Base-by-base conservation (phyloP, 768 basidiomycete species). In the Lentinula sp. region DNA sequence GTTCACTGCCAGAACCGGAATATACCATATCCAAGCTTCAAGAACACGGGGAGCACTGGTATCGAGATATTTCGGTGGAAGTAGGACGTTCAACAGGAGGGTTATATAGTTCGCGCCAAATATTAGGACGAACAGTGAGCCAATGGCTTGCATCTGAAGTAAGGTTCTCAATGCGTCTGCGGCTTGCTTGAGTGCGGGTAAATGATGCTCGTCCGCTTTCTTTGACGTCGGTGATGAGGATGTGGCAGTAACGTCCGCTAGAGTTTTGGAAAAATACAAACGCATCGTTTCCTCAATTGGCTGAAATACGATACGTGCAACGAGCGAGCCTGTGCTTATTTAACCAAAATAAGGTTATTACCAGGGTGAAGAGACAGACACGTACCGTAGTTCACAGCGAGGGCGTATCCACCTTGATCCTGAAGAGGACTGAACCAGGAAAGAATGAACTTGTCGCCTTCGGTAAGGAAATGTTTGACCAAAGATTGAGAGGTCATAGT, bases 201-300 rank as follows among this genome's bases (percentile, higher is more conserved):
- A 28, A 46, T 34, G 31, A 18, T 13, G 43, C 1, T 28, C 4
- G 34, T 15, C 32, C 15, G 18, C n/a, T 5, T 48, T 23, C 13
- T 40, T 58, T 13, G 40, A 31, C 7, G 35, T 16, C 15, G 42
- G 8, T 5, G 58, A n/a, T 18, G 32, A 23, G 34, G 50, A n/a
- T 28, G 48, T 5, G 15, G 40, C 11, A 23, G 59, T 60, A 8
- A 60, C 37, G 16, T 60, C 49, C 10, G 50, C 59, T 71, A 83
- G 62, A 76, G 78, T 61, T 76, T 80, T 87, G 1, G 96, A 95
- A 73, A 97, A 98, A 73, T 88, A 93, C 3, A 98, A 79, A 1
- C 95, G 86, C 1, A 89, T 83, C 1, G 91, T 89, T 73, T 99
- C 97, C 73, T 99, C 97, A 28, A 98, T 84, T 0, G 97, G 97